Base-by-base conservation (phyloP, 805 yeast species). In the Candida insectorum region DNA sequence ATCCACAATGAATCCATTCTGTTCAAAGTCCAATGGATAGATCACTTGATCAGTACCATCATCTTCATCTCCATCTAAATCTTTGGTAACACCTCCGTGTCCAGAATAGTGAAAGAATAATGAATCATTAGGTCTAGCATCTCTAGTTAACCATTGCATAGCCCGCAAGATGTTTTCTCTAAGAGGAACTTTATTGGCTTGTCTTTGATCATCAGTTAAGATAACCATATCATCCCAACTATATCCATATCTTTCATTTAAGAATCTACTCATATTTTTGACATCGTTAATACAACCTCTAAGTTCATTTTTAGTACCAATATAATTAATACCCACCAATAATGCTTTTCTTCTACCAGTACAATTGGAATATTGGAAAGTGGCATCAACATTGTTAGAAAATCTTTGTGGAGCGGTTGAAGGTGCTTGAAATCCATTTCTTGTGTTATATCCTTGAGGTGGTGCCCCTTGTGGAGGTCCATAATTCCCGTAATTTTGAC, bases 221-320 rank as follows among this genome's bases (percentile, higher is more conserved):
- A 62, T 56, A 11, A 62, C 66, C 48, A 62, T 62, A 36, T 62
- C 64, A 16, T 62, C 65, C 52, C 54, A 55, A 14, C 44, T 36
- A 40, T 60, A 62, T 3, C 66, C 66, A 42, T 44, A 60, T 7
- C 49, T 34, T 14, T 44, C 40, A 24, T 48, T 51, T 40, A 62
- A 51, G 37, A 60, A 62, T 13, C 30, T 35, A 39, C 58, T 47
- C 66, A 62, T 58, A 41, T 59, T 62, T 44, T 60, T 60, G 25
- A 60, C 65, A 41, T 62, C 68, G 37, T 62, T 62, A 39, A 62
- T 58, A 34, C 68, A 62, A 8, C 68, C 68, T 16, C 54, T 48
- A 40, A 62, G 51, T 32, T 51, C 58, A 44, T 54, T 58, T 18
- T 40, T 41, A 24, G 52, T 34, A 14, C 62, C 61, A 29, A 54